These are phyloP conservation scores for Ciborinia camelliae DNA, from an alignment of 2,329 filamentous ascomycete genomes.

Conservation along the genomic window DNA sequence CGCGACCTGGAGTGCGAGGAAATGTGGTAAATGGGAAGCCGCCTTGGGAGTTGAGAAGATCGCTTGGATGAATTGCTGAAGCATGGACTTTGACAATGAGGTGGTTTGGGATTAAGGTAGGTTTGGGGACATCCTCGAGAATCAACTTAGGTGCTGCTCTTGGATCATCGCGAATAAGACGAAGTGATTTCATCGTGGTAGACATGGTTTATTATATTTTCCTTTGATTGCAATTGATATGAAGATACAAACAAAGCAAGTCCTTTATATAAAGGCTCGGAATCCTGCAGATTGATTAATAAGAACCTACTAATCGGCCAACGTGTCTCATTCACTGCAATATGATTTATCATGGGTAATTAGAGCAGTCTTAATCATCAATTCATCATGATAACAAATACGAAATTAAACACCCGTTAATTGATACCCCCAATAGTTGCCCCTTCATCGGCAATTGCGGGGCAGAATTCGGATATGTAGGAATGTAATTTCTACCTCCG, in stretches of 20 bases:
- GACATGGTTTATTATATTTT: not conserved
- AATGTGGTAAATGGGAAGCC: constrained; percentile 29
- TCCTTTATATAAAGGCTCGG: not conserved
- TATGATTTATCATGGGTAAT: not conserved
- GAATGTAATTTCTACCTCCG: not conserved
- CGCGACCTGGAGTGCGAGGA: constrained; percentile 31
- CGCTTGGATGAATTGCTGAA: constrained; percentile 32
- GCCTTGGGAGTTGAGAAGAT: constrained; percentile 30
- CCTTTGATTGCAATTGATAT: not conserved
- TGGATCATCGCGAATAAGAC: constrained; percentile 21
- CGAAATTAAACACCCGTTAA: not conserved
- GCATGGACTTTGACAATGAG: constrained; percentile 30
- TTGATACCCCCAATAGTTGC: not conserved
- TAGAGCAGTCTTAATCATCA: not conserved
- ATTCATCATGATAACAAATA: not conserved
- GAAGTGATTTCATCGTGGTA: constrained; percentile 31
- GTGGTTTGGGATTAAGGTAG: constrained; percentile 21
- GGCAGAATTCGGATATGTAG: not conserved
- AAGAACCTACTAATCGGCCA: not conserved
- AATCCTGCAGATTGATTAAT: not conserved
- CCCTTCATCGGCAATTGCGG: not conserved
- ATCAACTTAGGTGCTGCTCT: constrained; percentile 20
- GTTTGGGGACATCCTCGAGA: constrained; percentile 25
- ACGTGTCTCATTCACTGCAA: not conserved
- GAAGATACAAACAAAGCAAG: not conserved